Evolutionary conservation across 1,139 yeast species (phyloP).

Genomic region (Debaryomycetaceae sp.): DNA sequence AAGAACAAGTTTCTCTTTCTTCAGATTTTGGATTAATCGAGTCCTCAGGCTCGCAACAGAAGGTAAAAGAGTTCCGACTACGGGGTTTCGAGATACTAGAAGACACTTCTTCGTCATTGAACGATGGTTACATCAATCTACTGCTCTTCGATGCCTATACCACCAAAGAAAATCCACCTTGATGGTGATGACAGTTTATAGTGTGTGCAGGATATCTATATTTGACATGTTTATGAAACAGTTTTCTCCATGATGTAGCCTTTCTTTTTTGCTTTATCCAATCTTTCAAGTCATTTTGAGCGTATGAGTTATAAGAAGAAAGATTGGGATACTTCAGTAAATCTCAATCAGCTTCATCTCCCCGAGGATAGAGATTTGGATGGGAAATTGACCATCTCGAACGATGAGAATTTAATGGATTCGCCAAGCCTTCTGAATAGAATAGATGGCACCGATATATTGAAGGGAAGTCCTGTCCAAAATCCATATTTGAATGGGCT

Average conservation of each 20-base stretch:
- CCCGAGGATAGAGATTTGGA: background rate
- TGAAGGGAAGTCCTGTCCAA: background rate
- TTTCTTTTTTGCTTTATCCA: no score
- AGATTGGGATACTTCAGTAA: background rate
- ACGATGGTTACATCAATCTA: slow-evolving; percentile 69
- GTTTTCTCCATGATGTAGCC: no score
- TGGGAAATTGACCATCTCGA: background rate
- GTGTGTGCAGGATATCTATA: background rate
- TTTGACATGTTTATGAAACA: no score
- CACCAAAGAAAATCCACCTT: slow-evolving; percentile 66
- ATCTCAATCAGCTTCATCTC: background rate
- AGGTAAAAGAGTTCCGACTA: slow-evolving; percentile 21
- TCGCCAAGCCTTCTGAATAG: background rate
- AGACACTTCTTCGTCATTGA: slow-evolving; percentile 56
- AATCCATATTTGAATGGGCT: slow-evolving; percentile 16
- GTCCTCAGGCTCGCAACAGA: slow-evolving; percentile 1
- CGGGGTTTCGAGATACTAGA: slow-evolving; percentile 65
- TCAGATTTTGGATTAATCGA: slow-evolving; percentile 21
- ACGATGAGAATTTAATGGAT: background rate
- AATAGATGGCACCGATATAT: background rate
- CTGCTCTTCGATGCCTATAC: slow-evolving; percentile 73
- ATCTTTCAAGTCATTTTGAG: no score
- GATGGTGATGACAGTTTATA: slow-evolving; percentile 3
- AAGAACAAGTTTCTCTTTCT: slow-evolving; percentile 16
- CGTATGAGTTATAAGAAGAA: background rate